These are phyloP conservation scores for Eucalyptus rudis DNA, from an alignment of 345 rosid species.

Conservation along the genomic window DNA sequence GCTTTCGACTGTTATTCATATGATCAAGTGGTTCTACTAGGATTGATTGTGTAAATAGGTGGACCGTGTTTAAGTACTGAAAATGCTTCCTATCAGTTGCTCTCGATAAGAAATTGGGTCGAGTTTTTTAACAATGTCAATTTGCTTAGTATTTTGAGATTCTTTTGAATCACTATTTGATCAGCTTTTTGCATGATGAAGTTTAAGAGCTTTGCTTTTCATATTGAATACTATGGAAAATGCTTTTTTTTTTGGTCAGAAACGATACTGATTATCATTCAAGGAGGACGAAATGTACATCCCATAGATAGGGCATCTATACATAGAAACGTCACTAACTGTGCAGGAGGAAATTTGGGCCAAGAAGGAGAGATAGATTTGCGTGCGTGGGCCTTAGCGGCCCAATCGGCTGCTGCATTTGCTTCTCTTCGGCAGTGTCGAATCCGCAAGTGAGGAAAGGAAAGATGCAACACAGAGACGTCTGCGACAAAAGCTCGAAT, in stretches of 20 bases:
- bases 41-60: not conserved
- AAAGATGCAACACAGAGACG: no score
- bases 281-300: no score
- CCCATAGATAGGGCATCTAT: no score
- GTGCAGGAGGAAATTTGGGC: no score
- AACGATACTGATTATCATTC: no score
- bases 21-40: not conserved
- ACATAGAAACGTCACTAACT: no score
- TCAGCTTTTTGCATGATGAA: not conserved
- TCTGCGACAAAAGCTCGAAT: no score
- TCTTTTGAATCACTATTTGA: not conserved
- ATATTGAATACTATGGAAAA: not conserved
- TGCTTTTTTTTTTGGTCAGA: not conserved
- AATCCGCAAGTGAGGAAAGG: no score
- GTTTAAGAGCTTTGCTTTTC: not conserved
- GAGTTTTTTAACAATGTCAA: not conserved
- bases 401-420: no score
- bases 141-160: not conserved
- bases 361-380: no score
- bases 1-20: not conserved
- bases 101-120: not conserved
- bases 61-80: not conserved
- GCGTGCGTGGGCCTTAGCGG: no score
- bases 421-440: no score
- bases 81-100: not conserved